Base-by-base conservation (phyloP, 805 yeast genomes). In the Nakazawaea molendinolei region DNA sequence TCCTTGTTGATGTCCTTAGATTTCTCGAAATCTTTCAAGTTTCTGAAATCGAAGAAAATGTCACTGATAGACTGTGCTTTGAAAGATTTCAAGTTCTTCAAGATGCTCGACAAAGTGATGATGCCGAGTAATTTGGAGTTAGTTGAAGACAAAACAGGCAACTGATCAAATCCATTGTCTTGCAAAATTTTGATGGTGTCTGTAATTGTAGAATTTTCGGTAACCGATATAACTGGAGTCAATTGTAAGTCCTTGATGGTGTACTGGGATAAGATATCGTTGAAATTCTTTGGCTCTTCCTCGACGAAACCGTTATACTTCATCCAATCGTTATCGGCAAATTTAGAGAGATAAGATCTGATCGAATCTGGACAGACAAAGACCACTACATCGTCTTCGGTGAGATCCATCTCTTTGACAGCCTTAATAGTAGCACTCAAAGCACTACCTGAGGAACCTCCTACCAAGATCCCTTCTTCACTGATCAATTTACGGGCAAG, bases 291-390 rank as follows among this genome's bases (percentile, higher is more conserved):
- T 7, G 27, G 25, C n/a, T 31, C 36, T 15, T 28, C 36, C 44
- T 75, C 84, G 45, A 80, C 73, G 52, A 86, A 78, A 3, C 83
- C 82, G 55, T 85, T 83, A 49, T 74, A 74, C 55, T 70, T 72
- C 82, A 85, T 76, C 95, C 95, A 85, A 60, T 84, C 94, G 51
- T 86, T 94, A 56, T 85, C 94, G 25, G 84, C 90, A 53, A 85
- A 85, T 63, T 85, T 85, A 44, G 92, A 76, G 60, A 85, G 69
- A 63, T 85, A 85, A 3, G 94, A 84, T 67, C 95, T 76, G 53
- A 85, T 76, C 28, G 87, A 78, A 57, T 85, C 95, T 30, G 95
- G 95, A 73, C 83, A 74, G 16, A 85, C 79, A 31, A 81, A 86
- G 22, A 85, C 95, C 41, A 85, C 71, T 14, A 72, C 72, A 47